Percentiles rank a stretch among this genome's conserved stretches.
Conservation (phyloP, 805 yeast species). For the Priceomyces fermenticarens region DNA sequence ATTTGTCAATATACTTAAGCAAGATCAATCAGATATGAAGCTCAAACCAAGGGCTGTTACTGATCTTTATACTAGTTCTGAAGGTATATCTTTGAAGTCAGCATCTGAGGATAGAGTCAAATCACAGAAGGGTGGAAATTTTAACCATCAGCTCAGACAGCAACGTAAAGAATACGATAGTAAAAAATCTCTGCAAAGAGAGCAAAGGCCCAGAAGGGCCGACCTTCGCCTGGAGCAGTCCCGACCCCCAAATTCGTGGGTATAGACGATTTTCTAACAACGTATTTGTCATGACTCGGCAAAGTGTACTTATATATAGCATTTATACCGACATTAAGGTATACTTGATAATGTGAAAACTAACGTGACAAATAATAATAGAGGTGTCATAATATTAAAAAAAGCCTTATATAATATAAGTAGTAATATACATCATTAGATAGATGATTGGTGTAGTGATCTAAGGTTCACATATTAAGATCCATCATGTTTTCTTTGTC, state of each 20-base stretch:
- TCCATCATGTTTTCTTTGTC: too few species aligned
- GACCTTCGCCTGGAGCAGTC: constrained; percentile 23
- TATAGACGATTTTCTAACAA: not conserved
- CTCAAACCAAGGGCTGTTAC: constrained; percentile 23
- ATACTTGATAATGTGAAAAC: too few species aligned
- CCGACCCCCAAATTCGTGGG: constrained; percentile 25
- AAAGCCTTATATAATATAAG: too few species aligned
- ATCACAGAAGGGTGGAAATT: constrained; percentile 23
- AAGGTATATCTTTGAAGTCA: not conserved
- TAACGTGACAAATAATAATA: too few species aligned
- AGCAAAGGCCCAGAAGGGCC: constrained; percentile 24
- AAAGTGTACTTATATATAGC: too few species aligned
- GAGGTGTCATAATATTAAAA: too few species aligned
- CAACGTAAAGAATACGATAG: constrained; percentile 23
- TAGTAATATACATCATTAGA: too few species aligned
- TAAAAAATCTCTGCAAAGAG: constrained; percentile 14
- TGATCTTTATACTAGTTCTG: constrained; percentile 8
- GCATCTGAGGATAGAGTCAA: constrained; percentile 1
- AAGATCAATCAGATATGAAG: constrained; percentile 24
- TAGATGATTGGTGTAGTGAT: too few species aligned
- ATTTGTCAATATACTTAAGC: constrained; percentile 22
- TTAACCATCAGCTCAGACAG: constrained; percentile 24
- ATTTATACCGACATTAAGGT: too few species aligned
- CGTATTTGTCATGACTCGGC: too few species aligned
- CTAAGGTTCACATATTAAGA: too few species aligned